phyloP scores from a whole-genome alignment of 75 land plant genomes.

The Cryptomeria japonica region DNA sequence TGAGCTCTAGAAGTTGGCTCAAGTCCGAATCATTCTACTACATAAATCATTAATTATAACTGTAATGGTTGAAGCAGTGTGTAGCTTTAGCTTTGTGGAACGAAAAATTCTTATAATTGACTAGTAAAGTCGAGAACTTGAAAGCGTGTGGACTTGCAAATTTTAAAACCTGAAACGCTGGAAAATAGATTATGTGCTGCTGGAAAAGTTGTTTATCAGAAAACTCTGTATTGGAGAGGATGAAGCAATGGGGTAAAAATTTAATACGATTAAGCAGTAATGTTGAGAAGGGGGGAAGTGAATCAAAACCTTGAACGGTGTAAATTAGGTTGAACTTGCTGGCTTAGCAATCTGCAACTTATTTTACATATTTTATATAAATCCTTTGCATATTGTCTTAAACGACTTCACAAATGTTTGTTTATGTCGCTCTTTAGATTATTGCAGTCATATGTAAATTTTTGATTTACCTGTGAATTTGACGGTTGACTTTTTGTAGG shows the following conservation, averaged over 20 bases:
- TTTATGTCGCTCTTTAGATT: background rate
- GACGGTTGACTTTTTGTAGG: background rate
- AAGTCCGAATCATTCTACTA: no score
- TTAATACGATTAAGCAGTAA: background rate
- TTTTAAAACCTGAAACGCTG: background rate
- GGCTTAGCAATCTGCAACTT: background rate
- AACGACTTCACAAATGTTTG: background rate
- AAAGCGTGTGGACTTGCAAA: background rate
- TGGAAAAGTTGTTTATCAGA: background rate
- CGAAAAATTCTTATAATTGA: background rate
- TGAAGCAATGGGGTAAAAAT: background rate
- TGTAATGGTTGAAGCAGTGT: background rate
- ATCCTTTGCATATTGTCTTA: background rate
- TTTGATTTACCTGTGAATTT: constrained; percentile 1
- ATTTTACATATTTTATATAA: background rate
- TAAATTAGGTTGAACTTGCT: background rate
- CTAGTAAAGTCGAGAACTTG: background rate
- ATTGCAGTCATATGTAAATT: background rate
- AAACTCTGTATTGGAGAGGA: background rate
- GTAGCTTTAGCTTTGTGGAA: background rate
- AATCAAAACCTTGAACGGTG: background rate
- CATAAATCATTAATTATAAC: no score
- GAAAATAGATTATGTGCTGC: background rate
- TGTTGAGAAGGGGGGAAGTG: no score
- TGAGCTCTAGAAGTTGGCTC: background rate